phyloP scores from a whole-genome alignment of 2,329 filamentous ascomycete species.

The Trichoderma sp. region DNA sequence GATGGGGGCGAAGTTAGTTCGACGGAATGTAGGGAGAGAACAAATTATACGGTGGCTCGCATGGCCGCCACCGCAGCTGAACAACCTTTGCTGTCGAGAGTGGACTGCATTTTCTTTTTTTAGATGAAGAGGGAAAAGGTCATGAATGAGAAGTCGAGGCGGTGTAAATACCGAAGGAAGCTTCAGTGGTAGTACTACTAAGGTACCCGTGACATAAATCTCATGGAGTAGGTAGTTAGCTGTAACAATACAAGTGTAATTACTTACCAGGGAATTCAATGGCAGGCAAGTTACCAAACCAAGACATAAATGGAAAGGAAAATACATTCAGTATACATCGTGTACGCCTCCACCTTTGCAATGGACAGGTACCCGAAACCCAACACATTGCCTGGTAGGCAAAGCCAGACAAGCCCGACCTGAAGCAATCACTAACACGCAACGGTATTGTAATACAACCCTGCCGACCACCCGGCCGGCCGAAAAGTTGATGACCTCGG shows the following conservation, averaged over 20 bases:
- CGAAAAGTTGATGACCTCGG: not conserved
- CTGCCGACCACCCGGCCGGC: conserved; percentile 3
- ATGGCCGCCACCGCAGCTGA: not conserved
- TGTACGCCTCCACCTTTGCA: not conserved
- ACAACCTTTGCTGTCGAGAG: not conserved
- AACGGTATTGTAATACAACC: not conserved
- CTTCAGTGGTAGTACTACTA: not conserved
- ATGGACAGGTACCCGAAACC: not conserved
- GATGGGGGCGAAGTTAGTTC: conserved; percentile 15
- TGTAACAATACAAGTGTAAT: not conserved
- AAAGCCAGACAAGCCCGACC: not conserved
- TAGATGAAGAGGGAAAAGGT: not conserved
- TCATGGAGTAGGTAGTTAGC: not conserved
- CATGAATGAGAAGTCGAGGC: not conserved
- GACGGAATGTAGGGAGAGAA: not conserved
- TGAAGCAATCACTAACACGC: not conserved
- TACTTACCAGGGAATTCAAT: not conserved
- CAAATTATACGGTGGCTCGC: not conserved
- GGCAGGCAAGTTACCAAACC: not conserved
- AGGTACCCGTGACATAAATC: not conserved
- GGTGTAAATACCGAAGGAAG: no score
- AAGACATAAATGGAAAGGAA: not conserved
- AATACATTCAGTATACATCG: not conserved
- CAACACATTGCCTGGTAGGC: not conserved
- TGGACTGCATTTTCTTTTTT: not conserved